phyloP scores from a whole-genome alignment of 441 rosid species.

The Cnidoscolus chayamansa region DNA sequence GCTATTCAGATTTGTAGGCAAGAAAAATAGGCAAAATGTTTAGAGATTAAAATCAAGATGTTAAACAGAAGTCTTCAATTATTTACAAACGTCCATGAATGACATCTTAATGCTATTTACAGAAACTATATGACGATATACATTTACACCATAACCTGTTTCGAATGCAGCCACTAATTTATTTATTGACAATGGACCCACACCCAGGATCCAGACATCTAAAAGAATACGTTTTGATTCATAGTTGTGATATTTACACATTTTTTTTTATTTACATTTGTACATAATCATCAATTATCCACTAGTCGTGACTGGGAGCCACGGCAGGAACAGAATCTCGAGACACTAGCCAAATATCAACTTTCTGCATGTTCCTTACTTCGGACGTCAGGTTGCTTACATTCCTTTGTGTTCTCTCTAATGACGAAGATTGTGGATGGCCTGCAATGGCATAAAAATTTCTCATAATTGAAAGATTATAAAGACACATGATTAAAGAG shows the following conservation, averaged over 20 bases:
- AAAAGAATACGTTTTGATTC: slow-evolving; percentile 1
- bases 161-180: neutral
- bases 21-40: too few relatives aligned
- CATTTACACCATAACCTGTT: slow-evolving; percentile 1
- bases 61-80: neutral
- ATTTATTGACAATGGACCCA: neutral
- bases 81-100: neutral
- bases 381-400: neutral
- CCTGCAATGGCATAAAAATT: neutral
- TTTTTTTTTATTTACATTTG: neutral
- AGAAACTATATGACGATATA: neutral
- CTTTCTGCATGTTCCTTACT: neutral
- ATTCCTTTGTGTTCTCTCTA: neutral
- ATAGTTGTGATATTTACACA: neutral
- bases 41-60: neutral
- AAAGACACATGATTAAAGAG: neutral
- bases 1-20: too few relatives aligned
- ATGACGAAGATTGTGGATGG: neutral
- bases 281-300: neutral
- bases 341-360: neutral
- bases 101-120: neutral
- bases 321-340: neutral
- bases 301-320: neutral
- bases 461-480: neutral
- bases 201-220: neutral